Evolutionary conservation across 2,329 filamentous ascomycete species (phyloP).

Genomic region (Magnaporthiopsis poae): DNA sequence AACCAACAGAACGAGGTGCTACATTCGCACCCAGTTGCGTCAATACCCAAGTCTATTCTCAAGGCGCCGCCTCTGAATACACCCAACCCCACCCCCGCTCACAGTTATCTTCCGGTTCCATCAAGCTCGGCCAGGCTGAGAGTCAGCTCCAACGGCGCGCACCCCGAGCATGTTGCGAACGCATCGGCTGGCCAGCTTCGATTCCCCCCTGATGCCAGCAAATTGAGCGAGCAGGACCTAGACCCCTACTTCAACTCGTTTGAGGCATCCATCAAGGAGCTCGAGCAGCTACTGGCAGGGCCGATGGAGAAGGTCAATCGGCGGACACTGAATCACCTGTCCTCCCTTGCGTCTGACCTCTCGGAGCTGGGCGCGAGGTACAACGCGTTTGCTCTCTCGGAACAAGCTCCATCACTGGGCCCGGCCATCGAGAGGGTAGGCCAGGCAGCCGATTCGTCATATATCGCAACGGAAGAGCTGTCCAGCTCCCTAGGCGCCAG

Average conservation of each 20-base stretch:
- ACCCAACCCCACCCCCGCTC: constrained; percentile 80
- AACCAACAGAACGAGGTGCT: constrained; percentile 82
- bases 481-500: constrained; percentile 79
- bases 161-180: constrained; percentile 21
- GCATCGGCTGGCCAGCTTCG: constrained; percentile 46
- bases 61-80: constrained; percentile 92
- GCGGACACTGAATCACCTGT: constrained; percentile 74
- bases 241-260: constrained; percentile 95
- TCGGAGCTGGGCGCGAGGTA: constrained; percentile 91
- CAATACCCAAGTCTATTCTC: constrained; percentile 85
- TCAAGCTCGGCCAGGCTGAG: constrained; percentile 78
- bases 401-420: constrained; percentile 78
- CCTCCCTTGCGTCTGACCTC: constrained; percentile 73
- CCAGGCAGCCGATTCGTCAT: constrained; percentile 89
- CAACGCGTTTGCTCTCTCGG: constrained; percentile 91
- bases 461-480: constrained; percentile 88
- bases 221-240: constrained; percentile 76
- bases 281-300: constrained; percentile 78
- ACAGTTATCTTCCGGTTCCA: constrained; percentile 79
- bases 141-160: constrained; percentile 32
- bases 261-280: constrained; percentile 80
- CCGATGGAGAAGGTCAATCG: constrained; percentile 96
- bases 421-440: constrained; percentile 89
- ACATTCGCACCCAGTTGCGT: constrained; percentile 78
- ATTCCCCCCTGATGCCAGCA: constrained; percentile 70